These are phyloP conservation scores for Clavulina sp. DNA, from an alignment of 768 basidiomycete genomes.

Conservation along the genomic window DNA sequence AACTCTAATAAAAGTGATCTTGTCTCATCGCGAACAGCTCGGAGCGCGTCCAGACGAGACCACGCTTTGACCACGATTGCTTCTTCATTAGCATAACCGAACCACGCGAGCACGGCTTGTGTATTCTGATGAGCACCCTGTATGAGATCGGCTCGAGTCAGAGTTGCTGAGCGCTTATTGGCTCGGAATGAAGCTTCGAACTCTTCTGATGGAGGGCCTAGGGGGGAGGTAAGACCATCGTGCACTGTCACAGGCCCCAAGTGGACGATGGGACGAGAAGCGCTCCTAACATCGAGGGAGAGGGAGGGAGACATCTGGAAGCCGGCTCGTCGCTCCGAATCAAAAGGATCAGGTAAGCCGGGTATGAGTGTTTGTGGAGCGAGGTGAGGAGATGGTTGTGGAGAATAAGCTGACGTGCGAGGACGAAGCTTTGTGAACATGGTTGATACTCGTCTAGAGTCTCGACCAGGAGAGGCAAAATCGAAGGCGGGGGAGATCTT, in stretches of 20 bases:
- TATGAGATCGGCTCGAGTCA: neutral
- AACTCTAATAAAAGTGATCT: neutral
- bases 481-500: neutral
- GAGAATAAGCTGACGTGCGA: neutral
- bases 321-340: neutral
- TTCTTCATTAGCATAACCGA: neutral
- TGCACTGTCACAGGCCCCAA: neutral
- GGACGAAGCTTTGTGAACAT: neutral
- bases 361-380: neutral
- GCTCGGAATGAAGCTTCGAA: neutral
- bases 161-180: neutral
- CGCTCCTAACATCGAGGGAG: neutral
- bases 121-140: neutral
- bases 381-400: neutral
- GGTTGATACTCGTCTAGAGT: neutral
- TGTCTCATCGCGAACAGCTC: neutral
- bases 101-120: neutral
- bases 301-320: neutral
- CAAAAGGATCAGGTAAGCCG: neutral
- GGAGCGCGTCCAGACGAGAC: neutral
- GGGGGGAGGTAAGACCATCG: too few relatives aligned
- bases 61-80: neutral
- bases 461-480: neutral
- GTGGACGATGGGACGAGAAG: neutral
- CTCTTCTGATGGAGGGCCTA: neutral